Percentiles rank a stretch among this genome's conserved stretches.
phyloP scores from a whole-genome alignment of 1,284 basidiomycete genomes.

The Chalciporus piperatoides region DNA sequence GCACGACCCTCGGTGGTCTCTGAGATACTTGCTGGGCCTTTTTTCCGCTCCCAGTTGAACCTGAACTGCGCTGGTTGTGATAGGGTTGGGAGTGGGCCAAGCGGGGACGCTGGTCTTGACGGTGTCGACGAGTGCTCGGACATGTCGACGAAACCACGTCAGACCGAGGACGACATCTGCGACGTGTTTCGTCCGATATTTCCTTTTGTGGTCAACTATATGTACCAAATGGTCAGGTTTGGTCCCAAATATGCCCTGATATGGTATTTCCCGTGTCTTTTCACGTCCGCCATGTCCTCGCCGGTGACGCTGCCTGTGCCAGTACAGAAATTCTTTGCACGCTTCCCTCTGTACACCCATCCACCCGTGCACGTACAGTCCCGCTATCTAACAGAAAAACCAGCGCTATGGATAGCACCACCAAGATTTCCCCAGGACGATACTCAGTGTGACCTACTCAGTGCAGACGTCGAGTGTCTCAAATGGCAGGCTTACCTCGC shows the following conservation, averaged over 20 bases:
- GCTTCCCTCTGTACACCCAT: constrained; percentile 49
- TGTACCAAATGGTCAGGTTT: neutral
- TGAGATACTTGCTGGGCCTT: constrained; percentile 62
- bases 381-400: constrained; percentile 30
- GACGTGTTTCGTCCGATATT: neutral
- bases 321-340: constrained; percentile 47
- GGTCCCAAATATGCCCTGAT: neutral
- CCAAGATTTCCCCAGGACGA: constrained; percentile 35
- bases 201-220: neutral
- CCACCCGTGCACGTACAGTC: constrained; percentile 37
- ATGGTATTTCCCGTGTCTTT: neutral
- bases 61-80: constrained; percentile 46
- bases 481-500: constrained; percentile 84
- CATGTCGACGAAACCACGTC: constrained; percentile 23
- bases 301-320: constrained; percentile 34
- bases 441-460: constrained; percentile 41
- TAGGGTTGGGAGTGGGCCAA: constrained; percentile 41
- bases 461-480: constrained; percentile 74
- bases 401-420: constrained; percentile 65
- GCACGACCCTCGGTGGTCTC: constrained; percentile 60
- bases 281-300: constrained; percentile 8
- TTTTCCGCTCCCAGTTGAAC: constrained; percentile 62
- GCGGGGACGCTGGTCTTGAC: constrained; percentile 49
- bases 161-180: neutral
- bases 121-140: constrained; percentile 40